Percentiles rank a stretch among this genome's conserved stretches.
phyloP scores from a whole-genome alignment of 495 filamentous ascomycete species.

The Podospora comata region DNA sequence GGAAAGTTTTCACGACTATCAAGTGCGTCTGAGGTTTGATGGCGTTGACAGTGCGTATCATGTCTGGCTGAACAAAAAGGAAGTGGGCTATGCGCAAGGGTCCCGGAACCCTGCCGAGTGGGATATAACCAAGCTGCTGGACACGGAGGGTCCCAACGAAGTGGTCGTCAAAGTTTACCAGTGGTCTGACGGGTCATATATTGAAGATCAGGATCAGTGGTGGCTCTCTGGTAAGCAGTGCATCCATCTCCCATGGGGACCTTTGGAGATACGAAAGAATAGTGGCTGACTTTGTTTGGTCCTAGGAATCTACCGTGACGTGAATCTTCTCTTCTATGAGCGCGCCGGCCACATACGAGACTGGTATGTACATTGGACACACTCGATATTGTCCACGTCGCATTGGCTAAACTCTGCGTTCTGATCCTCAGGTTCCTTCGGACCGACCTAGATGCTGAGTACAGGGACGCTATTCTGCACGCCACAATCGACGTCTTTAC shows the following conservation, averaged over 20 bases:
- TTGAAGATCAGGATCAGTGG: constrained; percentile 63
- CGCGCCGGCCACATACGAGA: constrained; percentile 25
- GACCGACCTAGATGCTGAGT: constrained; percentile 54
- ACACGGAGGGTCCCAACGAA: constrained; percentile 44
- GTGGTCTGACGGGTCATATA: constrained; percentile 61
- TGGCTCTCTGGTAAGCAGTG: constrained; percentile 48
- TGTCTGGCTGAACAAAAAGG: constrained; percentile 57
- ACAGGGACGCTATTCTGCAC: constrained; percentile 51
- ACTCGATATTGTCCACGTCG: not conserved
- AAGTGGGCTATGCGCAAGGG: constrained; percentile 62
- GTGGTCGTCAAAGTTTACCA: constrained; percentile 59
- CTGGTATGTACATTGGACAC: constrained; percentile 44
- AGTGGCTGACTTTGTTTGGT: not conserved
- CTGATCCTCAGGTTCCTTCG: constrained; percentile 47
- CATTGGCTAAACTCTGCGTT: not conserved
- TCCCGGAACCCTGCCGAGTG: constrained; percentile 62
- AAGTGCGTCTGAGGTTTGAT: constrained; percentile 61
- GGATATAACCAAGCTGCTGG: constrained; percentile 51
- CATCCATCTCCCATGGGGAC: not conserved
- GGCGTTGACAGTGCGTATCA: constrained; percentile 67
- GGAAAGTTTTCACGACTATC: constrained; percentile 26
- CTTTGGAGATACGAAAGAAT: not conserved
- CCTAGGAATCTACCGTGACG: constrained; percentile 62
- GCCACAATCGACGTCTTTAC: constrained; percentile 41
- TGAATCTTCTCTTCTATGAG: constrained; percentile 55